Base-by-base conservation (phyloP, 1,284 basidiomycete genomes). In the Polyporus tsugae region DNA sequence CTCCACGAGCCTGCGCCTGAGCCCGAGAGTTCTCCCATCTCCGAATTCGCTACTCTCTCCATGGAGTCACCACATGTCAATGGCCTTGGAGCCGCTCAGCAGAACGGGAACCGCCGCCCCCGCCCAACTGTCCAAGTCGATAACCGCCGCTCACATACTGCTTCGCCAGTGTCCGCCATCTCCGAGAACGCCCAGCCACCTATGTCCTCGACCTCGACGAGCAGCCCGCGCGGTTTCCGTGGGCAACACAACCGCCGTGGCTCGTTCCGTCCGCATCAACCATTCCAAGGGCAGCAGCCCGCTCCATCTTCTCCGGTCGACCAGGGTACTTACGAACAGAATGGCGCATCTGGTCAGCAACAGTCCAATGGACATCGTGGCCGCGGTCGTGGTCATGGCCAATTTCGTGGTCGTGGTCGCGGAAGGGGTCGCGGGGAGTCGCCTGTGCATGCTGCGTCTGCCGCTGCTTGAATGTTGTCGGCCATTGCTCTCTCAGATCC, bases 351-450 rank as follows among this genome's bases (percentile, higher is more conserved):
- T 22, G 38, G 22, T 7, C 58, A 60, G 35, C 67, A 55, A 35
- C 53, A 60, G 60, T 46, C 35, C 22, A 46, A n/a, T 41, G 58
- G 58, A 19, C 62, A 52, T 42, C 68, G 70, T 35, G 67, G 66
- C 19, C 69, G 71, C 29, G 72, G 70, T 19, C 68, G 70, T 19
- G 74, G 75, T 3, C 63, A 73, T 55, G 73, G 74, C 17, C 78
- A 80, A 68, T 82, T 80, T 42, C 80, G 81, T 58, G 80, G 83
- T 49, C 81, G 82, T 64, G 82, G 81, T 25, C 80, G 81, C 46
- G 81, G 81, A 19, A 76, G 75, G 57, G 75, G 76, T n/a, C 55
- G 63, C 17, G 69, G 65, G 6, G 58, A 63, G 25, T 33, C 55
- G 7, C 44, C 55, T 17, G 29, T 55, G 33, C 36, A 58, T 11